Evolutionary conservation across 78 protist genomes (phyloP).

Genomic region (Dictyostelium purpureum): DNA sequence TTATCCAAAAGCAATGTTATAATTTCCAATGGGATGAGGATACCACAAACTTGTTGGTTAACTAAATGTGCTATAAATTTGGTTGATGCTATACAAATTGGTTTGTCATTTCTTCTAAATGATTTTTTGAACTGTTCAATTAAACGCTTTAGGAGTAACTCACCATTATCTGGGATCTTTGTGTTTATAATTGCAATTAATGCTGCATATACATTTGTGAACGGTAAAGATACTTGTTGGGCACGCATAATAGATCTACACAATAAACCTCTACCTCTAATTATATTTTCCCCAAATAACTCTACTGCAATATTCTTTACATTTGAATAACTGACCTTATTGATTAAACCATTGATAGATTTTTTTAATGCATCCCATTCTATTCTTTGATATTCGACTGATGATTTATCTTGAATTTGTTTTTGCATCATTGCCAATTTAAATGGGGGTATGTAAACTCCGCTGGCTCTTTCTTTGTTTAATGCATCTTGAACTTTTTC

Average conservation of each 20-base stretch:
- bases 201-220: slow-evolving; percentile 97
- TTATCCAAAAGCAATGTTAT: slow-evolving; percentile 90
- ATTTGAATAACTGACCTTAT: slow-evolving; percentile 94
- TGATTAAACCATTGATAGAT: slow-evolving; percentile 96
- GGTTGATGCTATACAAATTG: slow-evolving; percentile 27
- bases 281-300: slow-evolving; percentile 95
- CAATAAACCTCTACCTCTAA: slow-evolving; percentile 97
- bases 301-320: slow-evolving; percentile 90
- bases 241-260: slow-evolving; percentile 87
- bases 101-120: slow-evolving; percentile 91
- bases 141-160: slow-evolving; percentile 92
- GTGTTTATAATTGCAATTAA: slow-evolving; percentile 96
- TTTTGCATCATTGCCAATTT: slow-evolving; percentile 82
- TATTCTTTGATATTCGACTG: slow-evolving; percentile 93
- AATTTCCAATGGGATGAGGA: slow-evolving; percentile 89
- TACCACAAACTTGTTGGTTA: slow-evolving; percentile 94
- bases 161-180: slow-evolving; percentile 96
- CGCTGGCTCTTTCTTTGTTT: slow-evolving; percentile 56
- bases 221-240: slow-evolving; percentile 92
- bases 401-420: slow-evolving; percentile 72
- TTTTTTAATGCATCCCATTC: slow-evolving; percentile 97
- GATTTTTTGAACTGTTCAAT: slow-evolving; percentile 85
- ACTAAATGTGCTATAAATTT: slow-evolving; percentile 97
- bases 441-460: slow-evolving; percentile 87
- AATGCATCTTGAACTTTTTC: slow-evolving; percentile 38